Base-by-base conservation (phyloP, 202 grass and related monocot species). In the Dendrocalamus latiflorus region DNA sequence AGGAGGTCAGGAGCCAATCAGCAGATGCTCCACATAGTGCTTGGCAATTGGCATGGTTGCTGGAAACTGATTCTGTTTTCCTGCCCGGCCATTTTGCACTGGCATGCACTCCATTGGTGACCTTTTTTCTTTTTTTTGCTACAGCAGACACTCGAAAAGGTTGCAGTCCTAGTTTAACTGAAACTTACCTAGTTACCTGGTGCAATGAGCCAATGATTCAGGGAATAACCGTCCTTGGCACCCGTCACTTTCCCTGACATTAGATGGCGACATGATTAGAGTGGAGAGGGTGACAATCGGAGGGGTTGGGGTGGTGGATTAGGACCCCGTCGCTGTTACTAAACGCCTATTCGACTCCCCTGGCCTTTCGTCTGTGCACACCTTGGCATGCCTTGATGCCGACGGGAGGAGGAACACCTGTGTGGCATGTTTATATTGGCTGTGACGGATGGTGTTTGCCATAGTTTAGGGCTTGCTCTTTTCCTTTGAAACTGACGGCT, bases 51-150 rank as follows among this genome's bases (percentile, higher is more conserved):
- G 26, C 55, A 63, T 51, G 44, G 44, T 42, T 33, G 64, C 57
- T 78, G 53, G 83, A 62, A 70, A 85, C 65, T 8, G 83, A 62
- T 85, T 22, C 55, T 14, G 38, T 20, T 76, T 75, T 43, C 48
- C 48, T 36, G 17, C 81, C 45, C 12, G 44, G 18, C 15, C 81
- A 43, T 43, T 36, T 55, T 55, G 65, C 71, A 13, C 66, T 74
- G 15, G 45, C 49, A 7, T 24, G 56, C 5, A 30, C 42, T 26
- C 55, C 33, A 16, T 42, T 17, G 39, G 39, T n/a, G 57, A 20
- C 24, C 38, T 44, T 38, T 6, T 38, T 38, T 1, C 5, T 13
- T 36, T 57, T 80, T 37, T 39, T 22, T 47, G 44, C 9, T 42
- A 43, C 20, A 22, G 10, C 5, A 24, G 37, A 42, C 0, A 20